Base-by-base conservation (phyloP, 108 stramenopile species). In the Conticribra weissflogii region DNA sequence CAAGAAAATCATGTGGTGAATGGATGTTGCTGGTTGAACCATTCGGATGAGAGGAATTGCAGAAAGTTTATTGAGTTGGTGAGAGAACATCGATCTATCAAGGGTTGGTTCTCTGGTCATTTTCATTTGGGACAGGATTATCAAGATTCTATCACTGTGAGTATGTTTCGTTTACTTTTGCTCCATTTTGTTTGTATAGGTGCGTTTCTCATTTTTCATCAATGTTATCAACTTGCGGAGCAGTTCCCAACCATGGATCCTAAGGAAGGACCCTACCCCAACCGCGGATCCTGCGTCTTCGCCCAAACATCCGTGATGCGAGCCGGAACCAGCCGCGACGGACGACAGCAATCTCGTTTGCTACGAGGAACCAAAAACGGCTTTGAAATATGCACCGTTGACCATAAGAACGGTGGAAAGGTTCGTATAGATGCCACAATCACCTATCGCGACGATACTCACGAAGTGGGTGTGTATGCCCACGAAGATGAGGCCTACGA, bases 101-200 rank as follows among this genome's bases (percentile, higher is more conserved):
- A 96, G 80, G 89, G 78, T 12, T 98, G 97, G 97, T 94, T 94
- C 44, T 83, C 82, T 5, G 97, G 97, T 1, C 97, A 98, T 72
- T 98, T 97, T 66, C 97, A 98, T 80, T 74, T 98, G 47, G 81
- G 88, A 25, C 91, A 90, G 44, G 92, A 90, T 63, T 81, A 81
- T 59, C 80, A 81, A 48, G 80, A 81, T 55, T 44, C 33, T 25
- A 81, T 81, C 48, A 77, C 75, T 22, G 33, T 33, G 29, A 33
- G 59, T 32, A n/a, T n/a, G n/a, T n/a, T n/a, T n/a, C n/a, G n/a
- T n/a, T n/a, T n/a, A n/a, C n/a, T n/a, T n/a, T n/a, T n/a, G n/a
- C n/a, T n/a, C n/a, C n/a, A n/a, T n/a, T n/a, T n/a, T n/a, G n/a
- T n/a, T n/a, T n/a, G n/a, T n/a, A n/a, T n/a, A n/a, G 24, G 15